phyloP scores from a whole-genome alignment of 1,139 yeast species.

The Magnusiomyces paraingens region DNA sequence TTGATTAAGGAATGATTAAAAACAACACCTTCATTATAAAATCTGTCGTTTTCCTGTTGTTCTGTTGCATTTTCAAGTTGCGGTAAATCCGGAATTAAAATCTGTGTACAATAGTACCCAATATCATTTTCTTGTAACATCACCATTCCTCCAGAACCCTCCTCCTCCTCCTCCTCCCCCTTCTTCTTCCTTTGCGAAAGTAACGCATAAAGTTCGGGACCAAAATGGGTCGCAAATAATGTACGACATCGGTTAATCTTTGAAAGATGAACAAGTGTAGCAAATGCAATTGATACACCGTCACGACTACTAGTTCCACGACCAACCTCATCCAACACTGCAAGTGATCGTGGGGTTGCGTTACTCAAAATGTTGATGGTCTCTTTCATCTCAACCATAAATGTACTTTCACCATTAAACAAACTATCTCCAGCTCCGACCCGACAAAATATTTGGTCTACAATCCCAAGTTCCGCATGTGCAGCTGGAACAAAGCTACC shows the following conservation, averaged over 20 bases:
- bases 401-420: constrained; percentile 80
- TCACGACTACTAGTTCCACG: constrained; percentile 89
- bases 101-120: constrained; percentile 48
- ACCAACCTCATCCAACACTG: constrained; percentile 93
- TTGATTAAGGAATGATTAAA: constrained; percentile 60
- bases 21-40: constrained; percentile 18
- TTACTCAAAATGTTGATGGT: constrained; percentile 70
- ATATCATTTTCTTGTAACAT: constrained; percentile 25
- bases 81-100: constrained; percentile 26
- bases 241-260: constrained; percentile 60
- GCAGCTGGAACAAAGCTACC: constrained; percentile 86
- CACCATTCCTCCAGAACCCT: background rate
- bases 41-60: background rate
- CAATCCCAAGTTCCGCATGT: constrained; percentile 65
- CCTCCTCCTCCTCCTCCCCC: too few species aligned
- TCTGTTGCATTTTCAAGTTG: background rate
- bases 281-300: constrained; percentile 87
- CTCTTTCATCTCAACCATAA: constrained; percentile 98
- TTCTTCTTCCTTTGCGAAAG: constrained; percentile 28
- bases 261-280: constrained; percentile 57
- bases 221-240: constrained; percentile 92
- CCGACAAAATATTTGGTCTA: constrained; percentile 81
- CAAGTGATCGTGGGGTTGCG: constrained; percentile 65
- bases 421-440: constrained; percentile 89
- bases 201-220: constrained; percentile 51